Percentiles rank a stretch among this genome's conserved stretches.
Evolutionary conservation across 345 rosid species (phyloP).

Genomic region (Isatis tinctoria): DNA sequence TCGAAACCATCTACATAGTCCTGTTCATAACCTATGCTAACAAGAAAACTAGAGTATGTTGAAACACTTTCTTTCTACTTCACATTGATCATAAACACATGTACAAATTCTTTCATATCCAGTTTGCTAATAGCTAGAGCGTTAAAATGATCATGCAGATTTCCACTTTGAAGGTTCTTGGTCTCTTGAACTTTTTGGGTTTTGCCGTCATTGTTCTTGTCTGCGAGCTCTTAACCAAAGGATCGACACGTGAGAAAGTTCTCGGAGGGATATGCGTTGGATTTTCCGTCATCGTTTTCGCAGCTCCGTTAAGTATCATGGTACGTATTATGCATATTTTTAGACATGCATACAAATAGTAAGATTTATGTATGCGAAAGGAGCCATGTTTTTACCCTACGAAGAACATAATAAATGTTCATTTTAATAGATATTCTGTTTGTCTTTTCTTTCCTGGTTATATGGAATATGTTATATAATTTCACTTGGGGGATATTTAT

Average conservation of each 20-base stretch:
- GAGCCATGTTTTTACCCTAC: background rate
- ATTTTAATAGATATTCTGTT: background rate
- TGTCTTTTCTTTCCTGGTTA: background rate
- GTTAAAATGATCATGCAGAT: conserved; percentile 34
- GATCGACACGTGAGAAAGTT: conserved; percentile 31
- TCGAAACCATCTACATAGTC: conserved; percentile 54
- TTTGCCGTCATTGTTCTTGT: conserved; percentile 39
- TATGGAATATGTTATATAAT: conserved; percentile 2
- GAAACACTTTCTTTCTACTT: background rate
- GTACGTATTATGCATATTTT: conserved; percentile 27
- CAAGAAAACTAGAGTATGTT: conserved; percentile 46
- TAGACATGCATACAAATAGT: background rate
- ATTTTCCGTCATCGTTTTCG: conserved; percentile 48
- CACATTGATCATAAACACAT: background rate
- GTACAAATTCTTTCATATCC: background rate
- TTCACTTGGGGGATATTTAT: background rate
- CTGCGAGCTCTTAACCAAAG: conserved; percentile 42
- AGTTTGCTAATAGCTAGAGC: background rate
- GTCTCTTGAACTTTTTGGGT: conserved; percentile 45
- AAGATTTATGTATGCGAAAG: background rate
- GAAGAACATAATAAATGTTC: background rate
- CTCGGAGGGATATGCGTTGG: conserved; percentile 53
- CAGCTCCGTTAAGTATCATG: conserved; percentile 58
- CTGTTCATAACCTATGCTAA: conserved; percentile 52
- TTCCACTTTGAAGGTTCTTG: conserved; percentile 42